Conservation (phyloP, 2,329 filamentous ascomycete species). For the Bipolaris sorokiniana region DNA sequence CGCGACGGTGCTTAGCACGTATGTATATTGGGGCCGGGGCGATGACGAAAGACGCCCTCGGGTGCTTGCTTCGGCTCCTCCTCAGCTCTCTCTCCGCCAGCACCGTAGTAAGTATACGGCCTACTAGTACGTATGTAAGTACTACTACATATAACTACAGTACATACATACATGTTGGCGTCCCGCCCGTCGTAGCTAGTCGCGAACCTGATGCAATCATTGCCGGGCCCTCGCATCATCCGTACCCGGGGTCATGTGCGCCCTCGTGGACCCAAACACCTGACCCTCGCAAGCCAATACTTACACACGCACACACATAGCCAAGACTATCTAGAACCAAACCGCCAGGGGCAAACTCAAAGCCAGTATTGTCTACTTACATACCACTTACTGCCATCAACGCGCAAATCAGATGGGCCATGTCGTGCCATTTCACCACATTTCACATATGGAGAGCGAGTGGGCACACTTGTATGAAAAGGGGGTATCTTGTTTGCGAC, state of each 20-base stretch:
- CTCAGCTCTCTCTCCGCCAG: conserved; percentile 3
- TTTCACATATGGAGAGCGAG: conserved; percentile 1
- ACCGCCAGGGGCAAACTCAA: background rate
- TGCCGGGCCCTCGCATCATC: background rate
- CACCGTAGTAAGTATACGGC: background rate
- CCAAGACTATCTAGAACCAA: no score
- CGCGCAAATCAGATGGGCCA: background rate
- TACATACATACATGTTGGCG: background rate
- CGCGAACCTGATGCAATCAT: background rate
- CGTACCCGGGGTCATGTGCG: background rate
- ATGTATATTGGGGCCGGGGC: conserved; percentile 9
- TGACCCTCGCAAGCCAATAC: background rate
- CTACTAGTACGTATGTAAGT: background rate
- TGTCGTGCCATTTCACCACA: conserved; percentile 3
- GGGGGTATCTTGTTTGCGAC: conserved; percentile 23
- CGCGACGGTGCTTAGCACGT: conserved; percentile 4
- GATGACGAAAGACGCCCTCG: conserved; percentile 23
- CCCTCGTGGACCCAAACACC: background rate
- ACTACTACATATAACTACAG: background rate
- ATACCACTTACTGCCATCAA: conserved; percentile 1
- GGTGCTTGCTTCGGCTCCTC: conserved; percentile 29
- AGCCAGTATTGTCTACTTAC: conserved; percentile 1
- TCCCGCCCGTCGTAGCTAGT: background rate
- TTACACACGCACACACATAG: background rate
- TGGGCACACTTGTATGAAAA: background rate